Base-by-base conservation (phyloP, 768 basidiomycete genomes). In the Steccherinum ochraceum region DNA sequence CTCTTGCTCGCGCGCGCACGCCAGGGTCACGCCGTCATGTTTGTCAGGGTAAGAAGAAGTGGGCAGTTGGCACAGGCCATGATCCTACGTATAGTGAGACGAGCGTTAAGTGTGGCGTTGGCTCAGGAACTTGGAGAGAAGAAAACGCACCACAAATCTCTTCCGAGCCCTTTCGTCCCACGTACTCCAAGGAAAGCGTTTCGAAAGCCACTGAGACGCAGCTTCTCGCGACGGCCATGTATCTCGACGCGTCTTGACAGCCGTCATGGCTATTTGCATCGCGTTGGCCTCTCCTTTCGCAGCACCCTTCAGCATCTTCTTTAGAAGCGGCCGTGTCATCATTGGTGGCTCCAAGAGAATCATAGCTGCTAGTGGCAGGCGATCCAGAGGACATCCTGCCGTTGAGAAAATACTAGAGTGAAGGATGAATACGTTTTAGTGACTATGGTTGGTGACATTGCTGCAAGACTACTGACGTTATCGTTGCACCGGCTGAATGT, bases 401-500 rank as follows among this genome's bases (percentile, higher is more conserved):
- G 16, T 5, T 7, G 30, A 35, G 30, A 35, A 16, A 23, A 46
- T 7, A 10, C 12, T 23, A 25, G 24, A 40, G 46, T n/a, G n/a
- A n/a, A n/a, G n/a, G n/a, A n/a, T n/a, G n/a, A n/a, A n/a, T n/a
- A 46, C 13, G 21, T 44, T 48, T 48, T 44, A 13, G 12, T 7
- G 7, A 35, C 7, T 7, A 35, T 35, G 30, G 30, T 7, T n/a
- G n/a, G 48, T 25, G 24, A 26, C 40, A 5, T 24, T 40, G 21
- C n/a, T n/a, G n/a, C n/a, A n/a, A n/a, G n/a, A n/a, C 45, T 1
- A 66, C 75, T 26, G 51, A 79, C 78, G 78, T 52, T 2, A 64
- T 65, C 1, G 69, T 62, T 1, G 73, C 75, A 7, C 79, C 77
- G 74, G 79, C 76, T 0, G 79, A 81, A 56, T 81, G 79, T 0